These are phyloP conservation scores for Stephania yunnanensis DNA, from an alignment of 164 flowering plant genomes.

Conservation along the genomic window DNA sequence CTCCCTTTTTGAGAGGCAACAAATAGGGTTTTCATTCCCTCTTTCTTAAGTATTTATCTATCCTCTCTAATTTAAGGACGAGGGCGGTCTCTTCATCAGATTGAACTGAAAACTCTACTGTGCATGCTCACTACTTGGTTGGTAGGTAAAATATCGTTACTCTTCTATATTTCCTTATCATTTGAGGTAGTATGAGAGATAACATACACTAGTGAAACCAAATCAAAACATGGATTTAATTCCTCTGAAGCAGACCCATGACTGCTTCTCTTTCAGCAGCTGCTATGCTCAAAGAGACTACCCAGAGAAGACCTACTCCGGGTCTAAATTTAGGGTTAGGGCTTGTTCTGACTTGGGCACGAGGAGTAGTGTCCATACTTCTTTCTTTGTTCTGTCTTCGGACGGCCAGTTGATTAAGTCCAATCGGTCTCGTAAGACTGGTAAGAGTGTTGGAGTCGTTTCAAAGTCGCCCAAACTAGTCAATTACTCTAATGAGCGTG, in stretches of 20 bases:
- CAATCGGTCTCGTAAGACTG: constrained; percentile 12
- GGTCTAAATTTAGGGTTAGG: constrained; percentile 16
- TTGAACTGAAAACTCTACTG: too few relatives aligned
- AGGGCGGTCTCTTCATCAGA: too few relatives aligned
- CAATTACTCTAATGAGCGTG: constrained; percentile 22
- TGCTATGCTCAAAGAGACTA: constrained; percentile 16
- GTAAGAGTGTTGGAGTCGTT: constrained; percentile 28
- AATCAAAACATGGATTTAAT: constrained; percentile 40
- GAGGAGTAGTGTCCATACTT: constrained; percentile 3
- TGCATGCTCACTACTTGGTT: too few relatives aligned
- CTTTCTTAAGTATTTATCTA: too few relatives aligned
- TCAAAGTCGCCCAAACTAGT: constrained; percentile 19
- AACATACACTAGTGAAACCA: background rate
- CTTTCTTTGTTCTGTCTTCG: constrained; percentile 21
- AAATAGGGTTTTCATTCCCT: too few relatives aligned
- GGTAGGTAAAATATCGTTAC: too few relatives aligned
- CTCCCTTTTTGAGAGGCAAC: too few relatives aligned
- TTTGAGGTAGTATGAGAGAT: constrained; percentile 3
- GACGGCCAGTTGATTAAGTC: constrained; percentile 16
- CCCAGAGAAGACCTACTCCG: constrained; percentile 3
- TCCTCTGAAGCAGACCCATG: constrained; percentile 37
- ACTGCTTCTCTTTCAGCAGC: constrained; percentile 44
- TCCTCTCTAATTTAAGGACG: too few relatives aligned
- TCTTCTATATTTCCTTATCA: too few relatives aligned
- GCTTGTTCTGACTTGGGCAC: constrained; percentile 14